These are phyloP conservation scores for Pontederia paniculata DNA, from an alignment of 176 grass and related monocot genomes.

Conservation along the genomic window DNA sequence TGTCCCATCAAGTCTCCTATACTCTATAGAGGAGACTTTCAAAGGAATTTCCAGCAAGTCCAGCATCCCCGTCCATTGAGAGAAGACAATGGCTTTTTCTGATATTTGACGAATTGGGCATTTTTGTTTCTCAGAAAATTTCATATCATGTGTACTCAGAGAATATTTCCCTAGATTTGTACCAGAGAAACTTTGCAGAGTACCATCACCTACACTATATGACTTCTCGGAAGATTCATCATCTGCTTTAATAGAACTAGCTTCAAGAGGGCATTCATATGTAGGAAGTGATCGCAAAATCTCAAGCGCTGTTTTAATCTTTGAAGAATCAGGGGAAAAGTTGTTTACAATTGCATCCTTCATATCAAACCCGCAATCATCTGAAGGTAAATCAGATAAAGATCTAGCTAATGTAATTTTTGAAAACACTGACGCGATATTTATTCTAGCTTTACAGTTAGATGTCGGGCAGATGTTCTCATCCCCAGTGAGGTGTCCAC, in stretches of 20 bases:
- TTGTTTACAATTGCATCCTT: conserved; percentile 26
- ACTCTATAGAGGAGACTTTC: conserved; percentile 55
- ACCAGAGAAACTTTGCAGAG: not conserved
- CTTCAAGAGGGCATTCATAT: conserved; percentile 23
- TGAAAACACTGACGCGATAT: conserved; percentile 60
- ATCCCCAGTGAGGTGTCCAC: conserved; percentile 74
- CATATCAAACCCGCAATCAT: conserved; percentile 28
- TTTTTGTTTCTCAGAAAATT: conserved; percentile 6
- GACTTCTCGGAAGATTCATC: not conserved
- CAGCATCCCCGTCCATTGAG: conserved; percentile 97
- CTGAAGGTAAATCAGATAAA: conserved; percentile 28
- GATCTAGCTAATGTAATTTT: conserved; percentile 61
- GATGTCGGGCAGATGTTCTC: conserved; percentile 61
- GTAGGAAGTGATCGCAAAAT: conserved; percentile 74
- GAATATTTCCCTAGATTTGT: not conserved
- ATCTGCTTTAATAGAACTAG: not conserved
- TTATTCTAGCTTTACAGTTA: conserved; percentile 52
- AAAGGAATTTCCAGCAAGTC: conserved; percentile 83
- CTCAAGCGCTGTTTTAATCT: conserved; percentile 70
- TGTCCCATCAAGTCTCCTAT: conserved; percentile 89
- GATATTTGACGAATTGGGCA: conserved; percentile 31
- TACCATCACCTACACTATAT: no score
- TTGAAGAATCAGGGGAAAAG: conserved; percentile 61
- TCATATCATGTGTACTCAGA: conserved; percentile 20
- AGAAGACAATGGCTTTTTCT: conserved; percentile 98